phyloP scores from a whole-genome alignment of 148 eudicot genomes.

The Amaranthus hypochondriacus region DNA sequence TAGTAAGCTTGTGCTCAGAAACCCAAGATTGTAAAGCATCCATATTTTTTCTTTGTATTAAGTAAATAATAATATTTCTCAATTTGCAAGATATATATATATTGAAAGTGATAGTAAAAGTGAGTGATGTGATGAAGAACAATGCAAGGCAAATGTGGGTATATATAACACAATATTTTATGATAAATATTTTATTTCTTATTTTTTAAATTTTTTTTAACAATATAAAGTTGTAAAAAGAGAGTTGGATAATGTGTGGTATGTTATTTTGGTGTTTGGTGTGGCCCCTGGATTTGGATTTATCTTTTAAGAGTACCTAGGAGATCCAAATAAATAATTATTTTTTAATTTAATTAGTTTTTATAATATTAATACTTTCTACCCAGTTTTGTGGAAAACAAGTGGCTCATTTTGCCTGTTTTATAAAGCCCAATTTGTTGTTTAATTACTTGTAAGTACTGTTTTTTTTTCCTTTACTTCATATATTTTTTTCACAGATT shows the following conservation, averaged over 20 bases:
- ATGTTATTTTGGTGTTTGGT: constrained; percentile 1
- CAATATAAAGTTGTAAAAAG: not conserved
- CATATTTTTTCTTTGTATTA: constrained; percentile 28
- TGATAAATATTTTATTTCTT: not conserved
- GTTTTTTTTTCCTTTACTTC: too few species aligned
- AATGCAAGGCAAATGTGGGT: not conserved
- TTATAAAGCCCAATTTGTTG: not conserved
- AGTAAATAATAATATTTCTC: not conserved
- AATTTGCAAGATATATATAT: not conserved
- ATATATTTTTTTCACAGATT: too few species aligned
- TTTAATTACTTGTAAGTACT: too few species aligned
- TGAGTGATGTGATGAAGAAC: constrained; percentile 2
- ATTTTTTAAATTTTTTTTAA: too few species aligned
- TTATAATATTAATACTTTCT: not conserved
- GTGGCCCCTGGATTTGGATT: constrained; percentile 28
- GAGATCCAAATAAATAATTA: not conserved
- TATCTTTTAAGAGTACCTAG: not conserved
- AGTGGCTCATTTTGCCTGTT: constrained; percentile 8
- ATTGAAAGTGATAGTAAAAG: not conserved
- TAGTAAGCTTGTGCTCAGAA: constrained; percentile 69
- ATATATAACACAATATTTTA: constrained; percentile 21
- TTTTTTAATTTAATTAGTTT: not conserved
- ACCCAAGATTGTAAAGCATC: constrained; percentile 74
- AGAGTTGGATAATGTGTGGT: not conserved
- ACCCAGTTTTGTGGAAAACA: constrained; percentile 28